Evolutionary conservation across 2,329 filamentous ascomycete genomes (phyloP).

Genomic region (Fusarium falciforme): DNA sequence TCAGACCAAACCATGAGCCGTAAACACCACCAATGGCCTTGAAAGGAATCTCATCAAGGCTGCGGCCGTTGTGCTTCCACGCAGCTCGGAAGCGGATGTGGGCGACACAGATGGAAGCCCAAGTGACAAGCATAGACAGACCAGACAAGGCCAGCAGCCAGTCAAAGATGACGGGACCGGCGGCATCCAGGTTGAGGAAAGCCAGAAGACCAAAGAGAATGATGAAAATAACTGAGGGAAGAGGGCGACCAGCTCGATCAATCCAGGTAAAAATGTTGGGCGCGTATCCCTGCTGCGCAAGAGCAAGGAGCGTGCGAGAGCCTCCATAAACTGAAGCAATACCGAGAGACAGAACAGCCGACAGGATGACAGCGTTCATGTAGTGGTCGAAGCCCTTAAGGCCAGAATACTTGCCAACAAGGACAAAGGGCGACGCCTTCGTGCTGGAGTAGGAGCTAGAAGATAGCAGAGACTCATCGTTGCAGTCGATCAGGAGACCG

Average conservation of each 20-base stretch:
- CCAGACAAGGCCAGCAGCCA: constrained; percentile 75
- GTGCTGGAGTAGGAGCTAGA: constrained; percentile 30
- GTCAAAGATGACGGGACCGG: constrained; percentile 66
- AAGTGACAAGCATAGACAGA: constrained; percentile 72
- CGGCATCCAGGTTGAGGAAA: constrained; percentile 57
- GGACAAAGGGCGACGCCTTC: constrained; percentile 60
- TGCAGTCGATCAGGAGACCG: constrained; percentile 57
- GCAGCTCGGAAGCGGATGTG: constrained; percentile 75
- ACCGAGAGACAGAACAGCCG: constrained; percentile 66
- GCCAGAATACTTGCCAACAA: constrained; percentile 60
- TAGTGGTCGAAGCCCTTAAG: constrained; percentile 61
- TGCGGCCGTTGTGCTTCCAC: constrained; percentile 68
- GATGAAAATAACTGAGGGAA: constrained; percentile 57
- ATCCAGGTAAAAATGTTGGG: constrained; percentile 65
- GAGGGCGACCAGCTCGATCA: constrained; percentile 63
- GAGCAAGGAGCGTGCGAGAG: constrained; percentile 65
- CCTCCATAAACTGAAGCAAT: constrained; percentile 66
- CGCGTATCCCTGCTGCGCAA: constrained; percentile 66
- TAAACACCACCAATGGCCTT: constrained; percentile 67
- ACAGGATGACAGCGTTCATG: constrained; percentile 65
- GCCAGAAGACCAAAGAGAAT: constrained; percentile 61
- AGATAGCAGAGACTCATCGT: constrained; percentile 56
- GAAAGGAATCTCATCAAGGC: constrained; percentile 74
- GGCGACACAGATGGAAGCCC: constrained; percentile 70
- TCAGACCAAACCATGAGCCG: constrained; percentile 74